Evolutionary conservation across 2,329 filamentous ascomycete genomes (phyloP).

Genomic region (Fusarium lateritium): DNA sequence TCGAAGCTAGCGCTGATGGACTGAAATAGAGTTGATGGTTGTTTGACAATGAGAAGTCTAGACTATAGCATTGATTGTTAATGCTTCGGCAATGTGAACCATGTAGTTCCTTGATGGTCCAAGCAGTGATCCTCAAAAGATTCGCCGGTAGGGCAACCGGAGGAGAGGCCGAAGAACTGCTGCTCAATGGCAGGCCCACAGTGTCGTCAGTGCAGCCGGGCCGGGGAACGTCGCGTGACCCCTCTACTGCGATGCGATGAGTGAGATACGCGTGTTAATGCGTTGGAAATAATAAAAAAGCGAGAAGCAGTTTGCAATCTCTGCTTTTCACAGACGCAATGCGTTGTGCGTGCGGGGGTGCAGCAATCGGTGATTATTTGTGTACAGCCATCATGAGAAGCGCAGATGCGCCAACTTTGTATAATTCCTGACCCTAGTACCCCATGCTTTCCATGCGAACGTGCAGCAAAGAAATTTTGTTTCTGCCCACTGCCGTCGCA

Average conservation of each 20-base stretch:
- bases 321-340: conserved; percentile 32
- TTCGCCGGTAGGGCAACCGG: conserved; percentile 20
- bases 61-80: conserved; percentile 31
- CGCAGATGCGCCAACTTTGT: conserved; percentile 37
- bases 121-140: conserved; percentile 8
- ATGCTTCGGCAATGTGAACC: conserved; percentile 34
- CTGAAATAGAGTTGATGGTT: conserved; percentile 5
- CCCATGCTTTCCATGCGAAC: conserved; percentile 35
- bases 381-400: conserved; percentile 21
- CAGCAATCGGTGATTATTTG: conserved; percentile 28
- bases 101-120: conserved; percentile 10
- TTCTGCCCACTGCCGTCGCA: conserved; percentile 21
- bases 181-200: conserved; percentile 23
- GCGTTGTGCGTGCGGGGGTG: conserved; percentile 26
- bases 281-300: conserved; percentile 8
- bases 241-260: not conserved
- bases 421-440: conserved; percentile 37
- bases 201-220: conserved; percentile 16
- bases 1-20: not conserved
- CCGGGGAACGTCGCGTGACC: conserved; percentile 32
- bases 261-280: conserved; percentile 22
- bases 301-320: conserved; percentile 6
- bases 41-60: conserved; percentile 29
- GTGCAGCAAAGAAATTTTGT: conserved; percentile 25
- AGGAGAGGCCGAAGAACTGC: not conserved